Evolutionary conservation across 2,329 filamentous ascomycete genomes (phyloP).

Genomic region (Alternaria angustiovoidea): DNA sequence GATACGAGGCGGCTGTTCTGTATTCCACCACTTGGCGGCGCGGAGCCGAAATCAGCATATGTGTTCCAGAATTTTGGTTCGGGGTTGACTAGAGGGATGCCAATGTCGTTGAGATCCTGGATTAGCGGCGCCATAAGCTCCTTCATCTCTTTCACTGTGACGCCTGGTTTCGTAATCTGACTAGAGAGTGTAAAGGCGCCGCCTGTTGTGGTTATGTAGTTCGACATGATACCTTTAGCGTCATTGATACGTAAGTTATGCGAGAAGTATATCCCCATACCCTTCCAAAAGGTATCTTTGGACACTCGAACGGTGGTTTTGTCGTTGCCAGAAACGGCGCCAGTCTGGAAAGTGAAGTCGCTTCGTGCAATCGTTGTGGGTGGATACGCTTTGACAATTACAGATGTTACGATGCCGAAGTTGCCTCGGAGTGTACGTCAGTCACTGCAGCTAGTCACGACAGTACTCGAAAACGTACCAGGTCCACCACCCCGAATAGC

Average conservation of each 20-base stretch:
- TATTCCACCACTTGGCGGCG: neutral
- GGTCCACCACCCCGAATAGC: slow-evolving; percentile 43
- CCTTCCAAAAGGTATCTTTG: slow-evolving; percentile 39
- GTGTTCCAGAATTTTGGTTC: neutral
- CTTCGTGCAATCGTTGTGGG: slow-evolving; percentile 33
- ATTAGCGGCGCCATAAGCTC: slow-evolving; percentile 32
- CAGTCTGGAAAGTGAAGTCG: slow-evolving; percentile 38
- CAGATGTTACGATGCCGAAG: slow-evolving; percentile 40
- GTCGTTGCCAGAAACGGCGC: slow-evolving; percentile 29
- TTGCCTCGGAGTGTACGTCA: neutral
- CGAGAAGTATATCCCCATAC: slow-evolving; percentile 30
- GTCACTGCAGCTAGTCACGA: neutral
- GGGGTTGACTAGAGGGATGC: neutral
- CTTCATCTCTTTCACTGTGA: slow-evolving; percentile 24
- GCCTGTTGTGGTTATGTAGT: slow-evolving; percentile 26
- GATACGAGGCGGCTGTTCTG: neutral
- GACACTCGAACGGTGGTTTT: slow-evolving; percentile 22
- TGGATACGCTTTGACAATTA: slow-evolving; percentile 39
- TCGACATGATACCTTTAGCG: slow-evolving; percentile 37
- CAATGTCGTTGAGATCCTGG: slow-evolving; percentile 4
- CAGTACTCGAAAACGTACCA: slow-evolving; percentile 15
- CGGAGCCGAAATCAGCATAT: neutral
- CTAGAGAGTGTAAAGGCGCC: slow-evolving; percentile 26
- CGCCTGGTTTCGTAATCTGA: slow-evolving; percentile 30
- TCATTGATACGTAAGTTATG: slow-evolving; percentile 35